Base-by-base conservation (phyloP, 1,284 basidiomycete species). In the Inonotus obliquus region DNA sequence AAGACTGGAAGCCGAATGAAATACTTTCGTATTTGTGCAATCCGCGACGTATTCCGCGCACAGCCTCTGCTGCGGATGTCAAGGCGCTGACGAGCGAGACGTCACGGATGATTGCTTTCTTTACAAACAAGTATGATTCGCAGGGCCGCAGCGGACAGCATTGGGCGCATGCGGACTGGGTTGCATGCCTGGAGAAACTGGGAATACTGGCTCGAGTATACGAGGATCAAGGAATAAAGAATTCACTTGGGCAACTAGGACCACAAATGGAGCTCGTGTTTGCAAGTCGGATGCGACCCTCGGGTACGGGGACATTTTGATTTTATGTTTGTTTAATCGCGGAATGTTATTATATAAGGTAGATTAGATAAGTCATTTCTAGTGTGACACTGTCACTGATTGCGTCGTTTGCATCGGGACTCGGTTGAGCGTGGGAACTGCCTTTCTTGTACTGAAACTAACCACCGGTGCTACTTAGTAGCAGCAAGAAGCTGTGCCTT, bases 161-260 rank as follows among this genome's bases (percentile, higher is more conserved):
- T 65, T 91, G 89, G 89, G 77, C 85, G 14, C 75, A 79, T 57
- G 74, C 76, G 57, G 86, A 84, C 66, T 91, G 89, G 88, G 73
- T 78, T 63, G 75, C 79, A 27, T 80, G 74, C 32, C 70, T 87
- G 63, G 67, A 69, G 5, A 77, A 74, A 53, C 66, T 91, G 68
- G 72, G 71, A 47, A 69, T 69, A 35, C 72, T 89, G 32, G 86
- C 81, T 3, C 71, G 71, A 2, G 67, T 70, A 35, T 89, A 84
- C 80, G 72, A 72, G 9, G 85, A 87, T 48, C 73, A 69, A 1
- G 75, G 75, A 19, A 75, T 89, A 32, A 65, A 71, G 27, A 80
- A 80, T 66, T 83, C 83, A 0, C 72, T 85, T 61, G 57, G 65
- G 5, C 76, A 77, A 21, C 75, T 87, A 52, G 70, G 75, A 49